Percentiles rank a stretch among this genome's conserved stretches.
Evolutionary conservation across 352 stramenopile species (phyloP).

Genomic region (Pythium guiyangense): DNA sequence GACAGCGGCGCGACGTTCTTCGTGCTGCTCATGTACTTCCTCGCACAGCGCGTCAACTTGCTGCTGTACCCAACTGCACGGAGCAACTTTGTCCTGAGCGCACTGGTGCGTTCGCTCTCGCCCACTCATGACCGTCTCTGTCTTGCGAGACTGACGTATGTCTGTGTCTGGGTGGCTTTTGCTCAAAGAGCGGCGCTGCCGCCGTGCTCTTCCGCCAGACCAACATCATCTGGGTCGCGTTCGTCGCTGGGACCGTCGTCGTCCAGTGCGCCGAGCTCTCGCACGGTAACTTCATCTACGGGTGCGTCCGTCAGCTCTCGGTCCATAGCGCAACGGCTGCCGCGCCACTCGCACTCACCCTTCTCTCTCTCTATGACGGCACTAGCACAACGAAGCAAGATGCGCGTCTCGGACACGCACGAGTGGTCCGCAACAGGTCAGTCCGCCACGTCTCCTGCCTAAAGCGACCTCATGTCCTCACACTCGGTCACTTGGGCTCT

Average conservation of each 20-base stretch:
- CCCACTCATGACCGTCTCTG: not conserved
- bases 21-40: constrained; percentile 77
- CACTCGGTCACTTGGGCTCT: not conserved
- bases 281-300: constrained; percentile 67
- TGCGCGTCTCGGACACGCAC: constrained; percentile 7
- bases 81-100: constrained; percentile 53
- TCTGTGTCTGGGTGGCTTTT: not conserved
- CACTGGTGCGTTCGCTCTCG: constrained; percentile 31
- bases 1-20: constrained; percentile 85
- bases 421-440: constrained; percentile 31
- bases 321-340: too few relatives aligned
- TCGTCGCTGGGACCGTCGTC: constrained; percentile 72
- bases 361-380: not conserved
- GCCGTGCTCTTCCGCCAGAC: constrained; percentile 88
- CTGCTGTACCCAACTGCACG: constrained; percentile 22
- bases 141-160: too few relatives aligned
- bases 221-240: constrained; percentile 90
- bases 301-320: constrained; percentile 21
- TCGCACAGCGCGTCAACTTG: constrained; percentile 52
- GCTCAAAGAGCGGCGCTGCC: constrained; percentile 47
- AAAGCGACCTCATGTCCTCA: not conserved
- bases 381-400: constrained; percentile 38
- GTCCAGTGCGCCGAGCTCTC: constrained; percentile 65
- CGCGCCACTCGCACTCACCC: not conserved
- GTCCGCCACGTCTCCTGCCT: not conserved